phyloP scores from a whole-genome alignment of 2,329 filamentous ascomycete species.

The Calonectria pteridis region DNA sequence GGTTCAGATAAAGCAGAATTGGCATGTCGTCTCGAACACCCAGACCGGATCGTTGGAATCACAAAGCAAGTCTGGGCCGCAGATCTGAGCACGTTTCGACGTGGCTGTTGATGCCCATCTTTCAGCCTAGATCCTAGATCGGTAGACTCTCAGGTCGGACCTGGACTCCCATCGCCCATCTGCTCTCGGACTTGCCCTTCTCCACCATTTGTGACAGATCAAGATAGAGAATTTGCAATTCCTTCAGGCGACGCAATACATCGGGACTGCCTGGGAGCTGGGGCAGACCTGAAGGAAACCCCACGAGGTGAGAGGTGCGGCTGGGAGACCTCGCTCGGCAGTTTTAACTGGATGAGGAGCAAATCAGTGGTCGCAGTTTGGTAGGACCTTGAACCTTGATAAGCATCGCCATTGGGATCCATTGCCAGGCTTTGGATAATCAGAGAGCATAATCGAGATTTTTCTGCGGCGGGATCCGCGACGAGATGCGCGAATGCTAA shows the following conservation, averaged over 20 bases:
- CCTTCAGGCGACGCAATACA: constrained; percentile 18
- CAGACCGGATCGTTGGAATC: constrained; percentile 17
- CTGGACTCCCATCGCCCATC: constrained; percentile 32
- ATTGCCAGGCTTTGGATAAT: constrained; percentile 11
- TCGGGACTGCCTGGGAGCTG: constrained; percentile 16
- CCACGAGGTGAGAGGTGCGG: constrained; percentile 22
- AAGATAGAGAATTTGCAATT: constrained; percentile 23
- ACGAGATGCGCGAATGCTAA: constrained; percentile 40
- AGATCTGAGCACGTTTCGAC: constrained; percentile 25
- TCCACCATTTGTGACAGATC: constrained; percentile 39
- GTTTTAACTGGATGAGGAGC: constrained; percentile 31
- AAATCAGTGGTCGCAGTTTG: constrained; percentile 19
- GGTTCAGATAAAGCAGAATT: constrained; percentile 8
- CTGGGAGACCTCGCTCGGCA: constrained; percentile 17
- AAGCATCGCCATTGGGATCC: constrained; percentile 15
- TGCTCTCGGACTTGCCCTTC: constrained; percentile 30
- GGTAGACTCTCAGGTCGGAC: constrained; percentile 28
- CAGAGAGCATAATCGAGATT: constrained; percentile 40
- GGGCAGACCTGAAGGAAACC: constrained; percentile 25
- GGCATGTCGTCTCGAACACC: constrained; percentile 15
- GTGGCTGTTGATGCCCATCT: constrained; percentile 32
- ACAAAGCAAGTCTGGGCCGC: constrained; percentile 20
- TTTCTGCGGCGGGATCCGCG: constrained; percentile 31
- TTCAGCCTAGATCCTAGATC: constrained; percentile 37
- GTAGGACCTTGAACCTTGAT: constrained; percentile 14